Evolutionary conservation across 805 yeast genomes (phyloP), one percentile per base, ranked within the genome.

Genomic region (Cyberlindnera galapagoensis): DNA sequence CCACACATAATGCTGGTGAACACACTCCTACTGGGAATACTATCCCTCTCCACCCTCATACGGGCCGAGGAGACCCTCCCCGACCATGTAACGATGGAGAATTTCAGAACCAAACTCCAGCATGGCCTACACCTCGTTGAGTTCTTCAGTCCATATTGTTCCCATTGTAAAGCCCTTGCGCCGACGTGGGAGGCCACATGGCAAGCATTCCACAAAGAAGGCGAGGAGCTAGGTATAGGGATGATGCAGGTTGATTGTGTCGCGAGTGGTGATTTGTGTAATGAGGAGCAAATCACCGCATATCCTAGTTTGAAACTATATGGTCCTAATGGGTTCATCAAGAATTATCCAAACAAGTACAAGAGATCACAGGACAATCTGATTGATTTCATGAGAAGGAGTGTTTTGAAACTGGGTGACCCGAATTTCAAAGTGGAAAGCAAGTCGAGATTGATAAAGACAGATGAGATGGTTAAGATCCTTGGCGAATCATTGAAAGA

Each of bases 91-190:
- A 73, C 67, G 0, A 43, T 52, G 4, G 66, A 58, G 1, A 65
- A 61, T 14, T 85, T 82, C 49, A 76, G 73, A 33, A 38, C 54
- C 9, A 59, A 61, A 22, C 50, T 74, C n/a, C 51, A 62, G 13
- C 57, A 65, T 8, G 80, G 80, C 3, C 59, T 77, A 14, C 80
- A 87, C 48, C 67, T 90, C 49, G 78, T 90, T 21, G 96, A 90
- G 59, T 88, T 86, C 58, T 92, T 60, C 53, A 85, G 95, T 20
- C 98, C 98, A 0, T 79, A 79, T 49, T 92, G 98, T 54, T 54
- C 62, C 7, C 97, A 90, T 57, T 92, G 98, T 60, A 69, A 62
- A 40, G 65, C 60, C 7, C 60, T 92, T 33, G 92, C 84, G 3
- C 97, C 98, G 2, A 67, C 61, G 7, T 92, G 97, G 97, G 70